These are phyloP conservation scores for Zygoascus bituminiphila DNA, from an alignment of 805 yeast species.

Conservation along the genomic window DNA sequence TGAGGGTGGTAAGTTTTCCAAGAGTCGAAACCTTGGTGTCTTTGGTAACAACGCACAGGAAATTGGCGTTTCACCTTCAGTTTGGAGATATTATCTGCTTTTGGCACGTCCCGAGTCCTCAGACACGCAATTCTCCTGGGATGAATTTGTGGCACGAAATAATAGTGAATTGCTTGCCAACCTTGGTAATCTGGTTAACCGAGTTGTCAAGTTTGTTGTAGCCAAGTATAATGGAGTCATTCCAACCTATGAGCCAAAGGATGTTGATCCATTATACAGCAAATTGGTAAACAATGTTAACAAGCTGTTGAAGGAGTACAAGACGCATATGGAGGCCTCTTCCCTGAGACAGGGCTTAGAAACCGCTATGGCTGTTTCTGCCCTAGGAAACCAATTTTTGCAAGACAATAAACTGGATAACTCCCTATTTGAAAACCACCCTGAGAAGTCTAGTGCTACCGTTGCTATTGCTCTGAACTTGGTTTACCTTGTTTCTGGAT, in stretches of 20 bases:
- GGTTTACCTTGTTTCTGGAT: conserved; percentile 74
- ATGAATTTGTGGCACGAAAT: conserved; percentile 87
- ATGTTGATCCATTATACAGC: conserved; percentile 40
- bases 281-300: conserved; percentile 49
- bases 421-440: conserved; percentile 62
- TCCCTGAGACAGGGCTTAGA: conserved; percentile 86
- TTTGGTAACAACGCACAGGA: conserved; percentile 97
- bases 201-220: conserved; percentile 80
- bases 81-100: conserved; percentile 95
- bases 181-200: conserved; percentile 92
- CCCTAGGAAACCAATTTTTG: conserved; percentile 89
- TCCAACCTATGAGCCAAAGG: conserved; percentile 49
- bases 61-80: conserved; percentile 83
- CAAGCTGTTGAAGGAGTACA: conserved; percentile 50
- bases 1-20: conserved; percentile 97
- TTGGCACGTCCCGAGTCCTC: conserved; percentile 90
- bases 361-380: conserved; percentile 80
- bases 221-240: conserved; percentile 90
- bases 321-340: conserved; percentile 61
- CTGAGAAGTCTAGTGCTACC: conserved; percentile 82
- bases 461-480: conserved; percentile 86
- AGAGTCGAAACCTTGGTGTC: conserved; percentile 96
- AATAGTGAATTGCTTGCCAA: conserved; percentile 91
- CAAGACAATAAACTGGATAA: conserved; percentile 96
- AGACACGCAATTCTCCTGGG: conserved; percentile 97